phyloP scores from a whole-genome alignment of 2,329 filamentous ascomycete species.

The Pseudocercospora eumusae region DNA sequence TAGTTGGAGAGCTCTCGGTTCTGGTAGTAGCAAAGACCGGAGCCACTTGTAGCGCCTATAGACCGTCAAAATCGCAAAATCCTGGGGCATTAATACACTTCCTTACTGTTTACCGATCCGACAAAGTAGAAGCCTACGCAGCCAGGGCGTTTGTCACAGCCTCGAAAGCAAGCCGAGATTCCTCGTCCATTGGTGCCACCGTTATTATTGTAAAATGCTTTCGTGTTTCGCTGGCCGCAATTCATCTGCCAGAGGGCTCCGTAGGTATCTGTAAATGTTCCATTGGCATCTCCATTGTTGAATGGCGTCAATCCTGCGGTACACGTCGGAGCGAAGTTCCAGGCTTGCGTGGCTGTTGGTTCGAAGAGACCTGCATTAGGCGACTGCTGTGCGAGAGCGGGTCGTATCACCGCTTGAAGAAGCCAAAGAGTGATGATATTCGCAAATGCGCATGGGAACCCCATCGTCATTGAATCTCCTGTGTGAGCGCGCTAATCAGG shows the following conservation, averaged over 20 bases:
- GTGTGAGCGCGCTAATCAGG: background rate
- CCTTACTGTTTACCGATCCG: constrained; percentile 1
- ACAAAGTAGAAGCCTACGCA: constrained; percentile 11
- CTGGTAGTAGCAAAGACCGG: constrained; percentile 3
- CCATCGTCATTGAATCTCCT: background rate
- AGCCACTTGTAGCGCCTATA: background rate
- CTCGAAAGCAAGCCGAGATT: constrained; percentile 3
- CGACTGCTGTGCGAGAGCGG: background rate
- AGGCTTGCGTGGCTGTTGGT: background rate
- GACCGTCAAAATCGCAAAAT: background rate
- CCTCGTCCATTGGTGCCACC: constrained; percentile 13
- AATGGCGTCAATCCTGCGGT: background rate
- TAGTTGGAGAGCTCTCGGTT: background rate
- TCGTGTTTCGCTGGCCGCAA: constrained; percentile 1
- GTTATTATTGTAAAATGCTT: background rate
- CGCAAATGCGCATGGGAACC: background rate
- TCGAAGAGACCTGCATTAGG: background rate
- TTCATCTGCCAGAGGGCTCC: background rate
- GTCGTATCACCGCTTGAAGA: background rate
- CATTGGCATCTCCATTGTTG: background rate
- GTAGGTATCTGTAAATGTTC: constrained; percentile 1
- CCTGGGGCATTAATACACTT: background rate
- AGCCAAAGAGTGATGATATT: background rate
- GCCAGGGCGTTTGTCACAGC: constrained; percentile 7
- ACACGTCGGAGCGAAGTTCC: background rate